A percentile compares a stretch with the other conserved stretches of the same genome.
phyloP scores from a whole-genome alignment of 2,329 filamentous ascomycete genomes.

The Dryadomyces quercivorus region DNA sequence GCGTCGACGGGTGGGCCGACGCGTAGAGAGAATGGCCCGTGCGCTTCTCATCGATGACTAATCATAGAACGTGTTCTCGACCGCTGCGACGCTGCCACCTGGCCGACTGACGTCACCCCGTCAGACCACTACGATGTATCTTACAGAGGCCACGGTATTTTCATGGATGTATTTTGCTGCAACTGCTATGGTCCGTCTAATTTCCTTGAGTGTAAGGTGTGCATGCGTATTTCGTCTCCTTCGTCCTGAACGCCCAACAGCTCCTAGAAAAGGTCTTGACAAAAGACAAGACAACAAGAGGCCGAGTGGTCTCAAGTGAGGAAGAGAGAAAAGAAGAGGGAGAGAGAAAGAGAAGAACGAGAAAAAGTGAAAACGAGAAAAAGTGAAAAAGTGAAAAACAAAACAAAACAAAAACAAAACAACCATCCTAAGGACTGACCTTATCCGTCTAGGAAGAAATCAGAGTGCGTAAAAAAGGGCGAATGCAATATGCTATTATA shows the following conservation, averaged over 20 bases:
- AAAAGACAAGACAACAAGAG: background rate
- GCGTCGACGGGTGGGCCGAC: background rate
- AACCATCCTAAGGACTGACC: background rate
- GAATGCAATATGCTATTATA: background rate
- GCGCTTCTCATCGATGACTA: background rate
- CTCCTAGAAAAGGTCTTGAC: background rate
- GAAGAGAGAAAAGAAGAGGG: background rate
- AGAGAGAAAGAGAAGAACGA: background rate
- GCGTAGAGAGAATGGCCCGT: background rate
- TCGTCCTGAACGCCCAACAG: constrained; percentile 4
- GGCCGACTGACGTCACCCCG: background rate
- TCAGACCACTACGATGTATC: no score
- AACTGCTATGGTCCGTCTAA: constrained; percentile 1
- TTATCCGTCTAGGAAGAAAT: background rate
- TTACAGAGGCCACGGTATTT: background rate
- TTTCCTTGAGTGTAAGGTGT: background rate
- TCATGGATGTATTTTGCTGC: background rate
- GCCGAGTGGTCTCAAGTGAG: background rate
- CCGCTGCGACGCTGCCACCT: no score
- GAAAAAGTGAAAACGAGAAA: background rate
- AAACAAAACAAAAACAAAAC: background rate
- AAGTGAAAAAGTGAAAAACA: background rate
- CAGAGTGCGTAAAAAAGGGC: background rate
- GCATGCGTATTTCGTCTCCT: constrained; percentile 1
- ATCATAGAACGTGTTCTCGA: background rate